Evolutionary conservation across 2,329 filamentous ascomycete genomes (phyloP).

Genomic region (Aspergillus ibericus): DNA sequence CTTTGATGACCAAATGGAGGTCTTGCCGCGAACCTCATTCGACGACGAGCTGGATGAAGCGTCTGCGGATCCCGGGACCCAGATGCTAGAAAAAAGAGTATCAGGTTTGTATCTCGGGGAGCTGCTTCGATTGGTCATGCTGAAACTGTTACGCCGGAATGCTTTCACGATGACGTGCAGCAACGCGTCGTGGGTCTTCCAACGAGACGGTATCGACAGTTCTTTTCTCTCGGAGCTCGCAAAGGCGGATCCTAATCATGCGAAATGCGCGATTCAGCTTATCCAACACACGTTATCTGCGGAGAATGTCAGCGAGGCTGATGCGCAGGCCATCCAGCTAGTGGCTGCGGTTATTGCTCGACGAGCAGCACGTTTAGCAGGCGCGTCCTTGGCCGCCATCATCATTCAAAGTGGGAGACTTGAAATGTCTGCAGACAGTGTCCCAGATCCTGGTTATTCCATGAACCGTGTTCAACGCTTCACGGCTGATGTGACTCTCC

Average conservation of each 20-base stretch:
- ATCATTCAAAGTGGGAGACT: conserved; percentile 16
- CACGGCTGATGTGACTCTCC: neutral
- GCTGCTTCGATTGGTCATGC: conserved; percentile 16
- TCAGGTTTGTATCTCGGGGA: conserved; percentile 24
- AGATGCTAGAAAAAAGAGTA: conserved; percentile 24
- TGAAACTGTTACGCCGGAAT: conserved; percentile 4
- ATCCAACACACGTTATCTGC: conserved; percentile 5
- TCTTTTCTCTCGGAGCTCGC: conserved; percentile 17
- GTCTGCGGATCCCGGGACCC: conserved; percentile 15
- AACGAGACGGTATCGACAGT: conserved; percentile 13
- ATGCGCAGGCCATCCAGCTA: conserved; percentile 12
- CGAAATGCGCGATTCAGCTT: neutral
- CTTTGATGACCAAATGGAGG: conserved; percentile 20
- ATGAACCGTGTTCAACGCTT: conserved; percentile 4
- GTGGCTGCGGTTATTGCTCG: conserved; percentile 13
- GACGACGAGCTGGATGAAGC: conserved; percentile 17
- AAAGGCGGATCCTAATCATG: neutral
- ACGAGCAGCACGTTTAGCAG: conserved; percentile 20
- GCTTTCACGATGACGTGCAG: conserved; percentile 7
- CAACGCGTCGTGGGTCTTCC: conserved; percentile 9
- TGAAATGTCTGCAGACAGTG: neutral
- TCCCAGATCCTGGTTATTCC: neutral
- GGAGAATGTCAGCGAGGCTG: conserved; percentile 7
- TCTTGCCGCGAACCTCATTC: conserved; percentile 19
- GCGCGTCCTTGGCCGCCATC: conserved; percentile 17